Evolutionary conservation across 257 asterid species (phyloP).

Genomic region (Capsicum rhomboideum): DNA sequence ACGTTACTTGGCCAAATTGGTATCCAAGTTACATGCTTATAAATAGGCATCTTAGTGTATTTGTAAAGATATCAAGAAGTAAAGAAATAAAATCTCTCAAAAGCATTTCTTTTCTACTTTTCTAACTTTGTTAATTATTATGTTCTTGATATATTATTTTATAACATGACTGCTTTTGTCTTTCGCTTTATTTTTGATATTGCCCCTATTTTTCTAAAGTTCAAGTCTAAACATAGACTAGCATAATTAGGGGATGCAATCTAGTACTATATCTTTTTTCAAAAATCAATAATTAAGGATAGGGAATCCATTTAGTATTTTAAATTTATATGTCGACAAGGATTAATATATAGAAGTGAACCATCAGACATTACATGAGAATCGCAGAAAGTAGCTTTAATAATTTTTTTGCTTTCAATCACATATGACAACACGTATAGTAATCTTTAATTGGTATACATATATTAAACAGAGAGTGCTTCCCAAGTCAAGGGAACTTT

Average conservation of each 20-base stretch:
- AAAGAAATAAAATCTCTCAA: too few species aligned
- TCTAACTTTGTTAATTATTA: too few species aligned
- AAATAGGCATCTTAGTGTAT: too few species aligned
- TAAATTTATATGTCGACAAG: not conserved
- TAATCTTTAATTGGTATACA: not conserved
- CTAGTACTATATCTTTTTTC: not conserved
- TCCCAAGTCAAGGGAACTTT: slow-evolving; percentile 5
- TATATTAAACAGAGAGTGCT: not conserved
- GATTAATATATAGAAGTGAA: not conserved
- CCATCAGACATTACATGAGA: not conserved
- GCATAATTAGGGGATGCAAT: too few species aligned
- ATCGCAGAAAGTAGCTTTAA: not conserved
- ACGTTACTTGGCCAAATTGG: too few species aligned
- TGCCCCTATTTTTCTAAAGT: not conserved
- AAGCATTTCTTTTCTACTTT: too few species aligned
- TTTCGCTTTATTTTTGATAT: too few species aligned
- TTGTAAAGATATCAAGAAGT: too few species aligned
- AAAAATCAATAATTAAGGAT: not conserved
- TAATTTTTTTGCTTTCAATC: not conserved
- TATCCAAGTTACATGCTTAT: too few species aligned
- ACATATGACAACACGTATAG: not conserved
- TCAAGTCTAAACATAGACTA: not conserved
- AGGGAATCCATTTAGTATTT: not conserved
- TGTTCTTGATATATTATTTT: too few species aligned
- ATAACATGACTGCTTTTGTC: too few species aligned